Evolutionary conservation across 352 stramenopile genomes (phyloP).

Genomic region (Phytophthora lateralis): DNA sequence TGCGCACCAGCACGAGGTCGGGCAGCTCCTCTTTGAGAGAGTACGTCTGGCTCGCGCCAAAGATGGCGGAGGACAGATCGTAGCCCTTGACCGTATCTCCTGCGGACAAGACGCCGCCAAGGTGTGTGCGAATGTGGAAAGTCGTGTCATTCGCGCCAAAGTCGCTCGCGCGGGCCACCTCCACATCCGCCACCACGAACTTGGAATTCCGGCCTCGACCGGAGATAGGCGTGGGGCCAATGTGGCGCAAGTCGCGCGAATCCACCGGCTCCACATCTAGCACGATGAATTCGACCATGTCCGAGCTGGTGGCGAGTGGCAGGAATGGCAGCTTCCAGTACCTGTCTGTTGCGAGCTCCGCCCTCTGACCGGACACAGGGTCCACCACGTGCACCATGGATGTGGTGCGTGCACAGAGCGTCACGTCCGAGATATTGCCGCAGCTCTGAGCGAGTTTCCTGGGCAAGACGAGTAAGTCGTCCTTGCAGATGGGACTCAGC

Average conservation of each 20-base stretch:
- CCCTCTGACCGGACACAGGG: slow-evolving; percentile 56
- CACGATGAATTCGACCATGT: slow-evolving; percentile 75
- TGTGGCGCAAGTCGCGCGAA: slow-evolving; percentile 22
- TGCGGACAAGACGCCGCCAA: slow-evolving; percentile 58
- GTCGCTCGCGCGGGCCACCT: slow-evolving; percentile 69
- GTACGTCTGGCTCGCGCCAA: slow-evolving; percentile 47
- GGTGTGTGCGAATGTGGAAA: slow-evolving; percentile 66
- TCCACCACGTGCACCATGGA: slow-evolving; percentile 69
- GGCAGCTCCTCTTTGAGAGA: slow-evolving; percentile 65
- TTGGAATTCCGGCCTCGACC: slow-evolving; percentile 23
- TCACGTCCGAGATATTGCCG: slow-evolving; percentile 69
- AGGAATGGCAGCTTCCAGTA: slow-evolving; percentile 79
- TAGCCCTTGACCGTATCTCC: slow-evolving; percentile 80
- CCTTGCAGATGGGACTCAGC: slow-evolving; percentile 74
- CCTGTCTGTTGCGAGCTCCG: slow-evolving; percentile 61
- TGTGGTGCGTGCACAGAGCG: slow-evolving; percentile 67
- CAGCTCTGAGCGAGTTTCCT: slow-evolving; percentile 61
- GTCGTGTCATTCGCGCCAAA: slow-evolving; percentile 86
- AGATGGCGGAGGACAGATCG: slow-evolving; percentile 64
- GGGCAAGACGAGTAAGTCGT: slow-evolving; percentile 72
- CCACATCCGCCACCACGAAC: slow-evolving; percentile 66
- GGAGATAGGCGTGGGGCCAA: slow-evolving; percentile 7
- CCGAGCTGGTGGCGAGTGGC: slow-evolving; percentile 57
- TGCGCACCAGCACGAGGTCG: slow-evolving; percentile 79
- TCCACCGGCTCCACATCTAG: slow-evolving; percentile 71